A percentile compares a stretch with the other conserved stretches of the same genome.
These are phyloP conservation scores for Solanum aculeatissimum DNA, from an alignment of 305 asterid genomes.

Conservation along the genomic window DNA sequence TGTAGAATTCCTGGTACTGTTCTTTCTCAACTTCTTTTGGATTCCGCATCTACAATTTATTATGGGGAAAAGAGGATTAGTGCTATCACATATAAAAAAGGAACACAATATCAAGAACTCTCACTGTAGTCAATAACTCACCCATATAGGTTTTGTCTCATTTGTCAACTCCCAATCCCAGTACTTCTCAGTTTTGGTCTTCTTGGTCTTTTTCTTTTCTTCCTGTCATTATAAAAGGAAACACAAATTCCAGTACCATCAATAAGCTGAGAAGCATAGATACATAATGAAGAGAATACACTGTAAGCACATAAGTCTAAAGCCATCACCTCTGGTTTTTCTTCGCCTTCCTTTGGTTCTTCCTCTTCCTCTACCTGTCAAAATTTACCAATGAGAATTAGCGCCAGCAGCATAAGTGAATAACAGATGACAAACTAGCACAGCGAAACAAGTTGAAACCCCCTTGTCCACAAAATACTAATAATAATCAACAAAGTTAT, in stretches of 20 bases:
- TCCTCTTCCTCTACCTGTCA: constrained; percentile 94
- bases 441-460: neutral
- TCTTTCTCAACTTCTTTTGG: constrained; percentile 93
- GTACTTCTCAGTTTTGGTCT: constrained; percentile 87
- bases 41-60: constrained; percentile 60
- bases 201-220: constrained; percentile 56
- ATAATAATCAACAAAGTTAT: neutral
- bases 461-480: neutral
- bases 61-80: neutral
- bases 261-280: neutral
- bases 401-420: neutral
- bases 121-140: constrained; percentile 14
- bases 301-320: neutral
- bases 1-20: constrained; percentile 81
- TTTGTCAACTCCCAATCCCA: constrained; percentile 97
- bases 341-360: constrained; percentile 91
- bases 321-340: constrained; percentile 54
- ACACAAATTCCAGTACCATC: neutral
- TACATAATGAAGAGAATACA: neutral
- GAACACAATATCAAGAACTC: neutral
- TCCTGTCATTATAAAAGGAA: constrained; percentile 28
- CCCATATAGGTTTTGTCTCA: constrained; percentile 99
- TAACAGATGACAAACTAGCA: neutral
- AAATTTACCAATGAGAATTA: neutral
- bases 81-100: neutral